Evolutionary conservation across 179 eudicot genomes (phyloP), one percentile per base, ranked within the genome.

Genomic region (Beta macrorhiza): DNA sequence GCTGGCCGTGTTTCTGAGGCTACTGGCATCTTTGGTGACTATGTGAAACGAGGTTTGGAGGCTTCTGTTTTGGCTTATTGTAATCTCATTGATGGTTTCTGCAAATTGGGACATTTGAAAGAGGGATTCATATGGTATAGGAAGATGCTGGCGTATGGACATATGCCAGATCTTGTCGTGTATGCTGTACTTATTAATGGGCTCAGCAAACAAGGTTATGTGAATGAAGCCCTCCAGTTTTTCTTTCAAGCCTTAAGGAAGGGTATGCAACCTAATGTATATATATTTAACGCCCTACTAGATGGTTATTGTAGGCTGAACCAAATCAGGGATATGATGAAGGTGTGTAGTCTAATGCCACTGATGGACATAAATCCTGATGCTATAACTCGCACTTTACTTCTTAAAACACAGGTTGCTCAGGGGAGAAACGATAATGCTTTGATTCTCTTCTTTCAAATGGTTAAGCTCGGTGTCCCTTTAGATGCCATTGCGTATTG

Each of bases 11-110:
- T 90, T 78, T 80, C 76, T 76, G 92, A 91, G 72, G 95, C 91
- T 82, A 84, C 84, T 82, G 88, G 91, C 14, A 71, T 89, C 42
- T 88, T 92, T 77, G 83, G 90, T 81, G 87, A 81, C 59, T 82
- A 80, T 72, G 4, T 89, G 78, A 92, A 92, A 83, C 87, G 77
- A 49, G 95, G 95, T 80, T 69, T 84, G 62, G 88, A 88, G 80
- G 89, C 89, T 67, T 90, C 92, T 42, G 78, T 82, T 80, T 22
- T 84, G 77, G 81, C 79, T 64, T 89, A 89, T 59, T 80, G 91
- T 51, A 79, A 88, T 82, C 86, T 92, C 44, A 90, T 92, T 86
- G 89, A 89, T 81, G 92, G 95, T 56, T 84, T 89, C 59, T 90
- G 91, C 85, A 90, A 88, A 82, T 67, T 65, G 62, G 92, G 92